Base-by-base conservation (phyloP, 805 yeast genomes). In the Wickerhamia fluorescens region DNA sequence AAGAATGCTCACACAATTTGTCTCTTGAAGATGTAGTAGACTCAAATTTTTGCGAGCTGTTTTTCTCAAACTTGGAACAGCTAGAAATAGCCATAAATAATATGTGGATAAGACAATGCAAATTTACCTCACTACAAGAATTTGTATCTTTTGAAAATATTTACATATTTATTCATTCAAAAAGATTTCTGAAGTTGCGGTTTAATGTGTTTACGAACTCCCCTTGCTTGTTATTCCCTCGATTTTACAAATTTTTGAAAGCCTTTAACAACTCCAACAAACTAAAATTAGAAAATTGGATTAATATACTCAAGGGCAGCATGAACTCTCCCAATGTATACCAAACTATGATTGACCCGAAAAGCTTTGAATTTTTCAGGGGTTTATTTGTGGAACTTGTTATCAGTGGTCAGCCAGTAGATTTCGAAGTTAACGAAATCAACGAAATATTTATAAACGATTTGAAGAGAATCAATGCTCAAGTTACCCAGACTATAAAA, bases 221-320 rank as follows among this genome's bases (percentile, higher is more conserved):
- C 4, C 58, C 58, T 2, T 40, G 39, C 7, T 26, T 53, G 11
- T 27, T 46, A 21, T 55, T 51, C 30, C 56, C 53, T 3, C 30
- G 26, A 9, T 51, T 53, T 29, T 49, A 51, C 35, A 35, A 35
- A 8, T 38, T 42, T 17, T 14, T 52, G 16, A 20, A n/a, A 11
- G 11, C 23, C 3, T 14, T 15, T 9, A 20, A 15, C 6, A 14
- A 24, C 13, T n/a, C 17, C 7, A 14, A 16, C 19, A 14, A 16
- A 14, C 18, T 27, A 10, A 10, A 28, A 5, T 20, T 27, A 13
- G 15, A 13, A 8, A 27, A 34, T 12, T 33, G 31, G 14, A 14
- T 16, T 13, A n/a, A 18, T 9, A 34, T 37, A 23, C 20, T 35
- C 6, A 15, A 20, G 14, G 45, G 36, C 5, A 23, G 39, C 12